Base-by-base conservation (phyloP, 78 protist species). In the Dictyostelium capitatum region DNA sequence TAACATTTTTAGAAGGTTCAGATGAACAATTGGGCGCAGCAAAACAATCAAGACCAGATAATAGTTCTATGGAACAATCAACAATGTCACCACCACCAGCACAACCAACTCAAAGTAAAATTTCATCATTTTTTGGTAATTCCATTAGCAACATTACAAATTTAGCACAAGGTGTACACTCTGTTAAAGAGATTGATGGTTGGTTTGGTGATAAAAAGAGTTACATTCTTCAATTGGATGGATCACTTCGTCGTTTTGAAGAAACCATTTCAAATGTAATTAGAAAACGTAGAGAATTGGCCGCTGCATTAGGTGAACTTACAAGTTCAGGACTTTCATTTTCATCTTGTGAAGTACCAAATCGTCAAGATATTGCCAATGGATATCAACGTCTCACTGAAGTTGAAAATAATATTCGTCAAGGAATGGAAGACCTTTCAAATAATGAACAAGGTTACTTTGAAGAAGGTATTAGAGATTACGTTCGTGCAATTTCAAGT, bases 131-230 rank as follows among this genome's bases (percentile, higher is more conserved):
- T 70, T 90, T 82, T 79, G 77, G 89, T 48, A 69, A 51, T 14
- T 43, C 73, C 20, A 78, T 78, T 15, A 48, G 46, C 9, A 19
- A 25, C 4, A 41, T 80, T 65, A 28, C 67, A 3, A 90, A 75
- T 6, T 56, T 82, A 7, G 67, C 83, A 32, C 41, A 28, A 43
- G 47, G 67, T 46, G 80, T 89, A 3, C 90, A 82, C 87, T 67
- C 83, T 48, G 95, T 91, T 2, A 79, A 50, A 25, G 95, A 91
- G 74, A 25, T 83, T 41, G 95, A 91, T 41, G 90, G 83, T 54
- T 91, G 95, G 95, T 91, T 91, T 79, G 95, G 85, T 64, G 83
- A 81, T 32, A 91, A 91, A 83, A 91, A 91, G 70, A 74, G 32
- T 32, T 91, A 91, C 80, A 69, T 91, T 48, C 15, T 79, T 6